Evolutionary conservation across 768 basidiomycete species (phyloP).

Genomic region (Auricularia heimuer): DNA sequence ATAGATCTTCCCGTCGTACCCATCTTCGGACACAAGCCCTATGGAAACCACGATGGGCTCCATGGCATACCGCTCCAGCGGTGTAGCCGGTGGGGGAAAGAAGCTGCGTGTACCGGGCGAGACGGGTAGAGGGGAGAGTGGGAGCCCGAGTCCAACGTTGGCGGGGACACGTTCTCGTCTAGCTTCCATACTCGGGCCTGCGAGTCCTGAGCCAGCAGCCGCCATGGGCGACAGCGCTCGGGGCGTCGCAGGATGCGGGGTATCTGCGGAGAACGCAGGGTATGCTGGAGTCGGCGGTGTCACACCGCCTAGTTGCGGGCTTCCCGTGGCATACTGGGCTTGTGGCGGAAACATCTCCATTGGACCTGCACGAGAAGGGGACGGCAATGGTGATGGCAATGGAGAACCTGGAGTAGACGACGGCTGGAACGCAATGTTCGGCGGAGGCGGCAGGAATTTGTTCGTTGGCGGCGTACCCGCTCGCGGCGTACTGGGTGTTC

Average conservation of each 20-base stretch:
- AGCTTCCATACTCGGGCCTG: constrained; percentile 54
- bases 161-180: constrained; percentile 37
- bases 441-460: not conserved
- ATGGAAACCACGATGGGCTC: constrained; percentile 66
- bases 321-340: not conserved
- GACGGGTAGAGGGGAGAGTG: not conserved
- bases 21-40: constrained; percentile 31
- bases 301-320: constrained; percentile 10
- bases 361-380: not conserved
- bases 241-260: constrained; percentile 41
- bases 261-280: constrained; percentile 47
- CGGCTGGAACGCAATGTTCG: not conserved
- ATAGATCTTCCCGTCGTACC: constrained; percentile 36
- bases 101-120: not conserved
- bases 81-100: constrained; percentile 1
- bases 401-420: not conserved
- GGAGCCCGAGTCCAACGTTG: constrained; percentile 7
- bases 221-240: constrained; percentile 47
- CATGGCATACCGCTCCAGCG: constrained; percentile 18
- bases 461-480: not conserved
- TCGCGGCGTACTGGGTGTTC: not conserved
- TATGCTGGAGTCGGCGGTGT: constrained; percentile 55
- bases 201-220: constrained; percentile 36
- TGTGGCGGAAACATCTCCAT: not conserved
- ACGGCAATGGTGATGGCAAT: not conserved